Conservation (phyloP, 345 rosid genomes). For the Mangifera indica region DNA sequence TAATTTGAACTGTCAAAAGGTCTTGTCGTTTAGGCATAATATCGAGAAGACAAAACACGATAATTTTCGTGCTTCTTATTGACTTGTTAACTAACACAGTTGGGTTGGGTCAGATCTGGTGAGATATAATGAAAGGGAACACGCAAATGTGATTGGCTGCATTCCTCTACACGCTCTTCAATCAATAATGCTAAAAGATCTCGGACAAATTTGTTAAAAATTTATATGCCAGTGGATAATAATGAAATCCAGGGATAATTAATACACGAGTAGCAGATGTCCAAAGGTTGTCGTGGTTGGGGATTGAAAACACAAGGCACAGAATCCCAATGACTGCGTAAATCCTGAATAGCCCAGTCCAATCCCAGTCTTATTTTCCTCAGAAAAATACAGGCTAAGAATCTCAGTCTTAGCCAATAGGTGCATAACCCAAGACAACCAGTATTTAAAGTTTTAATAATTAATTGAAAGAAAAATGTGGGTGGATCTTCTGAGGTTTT, state of each 20-base stretch:
- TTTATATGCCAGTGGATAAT: too few species aligned
- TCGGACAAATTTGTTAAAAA: background rate
- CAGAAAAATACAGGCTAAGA: background rate
- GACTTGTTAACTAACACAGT: too few species aligned
- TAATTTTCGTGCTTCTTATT: too few species aligned
- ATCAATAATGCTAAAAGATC: background rate
- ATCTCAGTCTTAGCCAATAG: background rate
- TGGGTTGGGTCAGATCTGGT: too few species aligned
- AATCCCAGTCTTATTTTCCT: background rate
- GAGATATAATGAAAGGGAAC: too few species aligned
- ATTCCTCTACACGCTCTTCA: background rate
- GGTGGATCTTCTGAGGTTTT: too few species aligned
- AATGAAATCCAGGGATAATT: background rate
- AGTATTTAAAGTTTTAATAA: too few species aligned
- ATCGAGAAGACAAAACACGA: too few species aligned
- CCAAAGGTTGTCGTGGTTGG: background rate
- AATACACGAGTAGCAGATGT: background rate
- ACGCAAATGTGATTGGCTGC: too few species aligned
- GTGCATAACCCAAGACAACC: background rate
- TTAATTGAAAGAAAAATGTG: too few species aligned
- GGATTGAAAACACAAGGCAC: constrained; percentile 18
- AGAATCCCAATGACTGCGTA: constrained; percentile 20
- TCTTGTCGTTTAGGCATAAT: background rate
- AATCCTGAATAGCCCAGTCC: background rate
- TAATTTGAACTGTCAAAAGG: background rate